These are phyloP conservation scores for Kurtzmaniella cleridarum DNA, from an alignment of 805 yeast genomes.

Conservation along the genomic window DNA sequence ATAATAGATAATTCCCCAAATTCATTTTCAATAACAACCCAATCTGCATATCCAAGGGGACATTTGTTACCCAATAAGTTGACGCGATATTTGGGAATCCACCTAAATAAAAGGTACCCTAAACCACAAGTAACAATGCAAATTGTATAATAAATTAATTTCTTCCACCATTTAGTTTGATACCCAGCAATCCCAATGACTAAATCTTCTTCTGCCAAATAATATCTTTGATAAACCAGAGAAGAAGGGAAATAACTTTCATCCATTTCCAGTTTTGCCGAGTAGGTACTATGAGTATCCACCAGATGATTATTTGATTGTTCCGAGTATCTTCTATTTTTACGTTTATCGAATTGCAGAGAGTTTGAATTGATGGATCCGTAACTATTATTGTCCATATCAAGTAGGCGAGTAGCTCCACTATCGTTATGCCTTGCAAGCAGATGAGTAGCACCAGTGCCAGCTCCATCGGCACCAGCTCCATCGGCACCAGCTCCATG, in stretches of 20 bases:
- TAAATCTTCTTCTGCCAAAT: constrained; percentile 92
- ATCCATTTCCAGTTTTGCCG: constrained; percentile 1
- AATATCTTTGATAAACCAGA: constrained; percentile 68
- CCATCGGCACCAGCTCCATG: neutral
- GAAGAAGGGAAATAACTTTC: constrained; percentile 23
- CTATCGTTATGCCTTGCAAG: neutral
- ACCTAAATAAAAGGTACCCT: constrained; percentile 66
- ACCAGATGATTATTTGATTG: constrained; percentile 2
- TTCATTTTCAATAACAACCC: constrained; percentile 93
- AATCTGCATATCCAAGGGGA: constrained; percentile 78
- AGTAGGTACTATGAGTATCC: neutral
- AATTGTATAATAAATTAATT: constrained; percentile 44
- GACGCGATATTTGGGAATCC: constrained; percentile 80
- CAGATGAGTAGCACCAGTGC: neutral
- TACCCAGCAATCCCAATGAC: constrained; percentile 95
- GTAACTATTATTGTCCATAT: constrained; percentile 16
- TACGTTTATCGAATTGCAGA: constrained; percentile 2
- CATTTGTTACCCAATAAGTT: constrained; percentile 57
- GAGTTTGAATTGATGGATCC: constrained; percentile 1
- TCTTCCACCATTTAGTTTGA: constrained; percentile 43
- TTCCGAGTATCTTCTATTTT: constrained; percentile 3
- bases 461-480: neutral
- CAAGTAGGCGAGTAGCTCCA: constrained; percentile 9
- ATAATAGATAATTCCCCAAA: constrained; percentile 75
- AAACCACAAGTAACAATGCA: constrained; percentile 65